Base-by-base conservation (phyloP, 2,329 filamentous ascomycete genomes). In the Pestalotiopsis sp. region DNA sequence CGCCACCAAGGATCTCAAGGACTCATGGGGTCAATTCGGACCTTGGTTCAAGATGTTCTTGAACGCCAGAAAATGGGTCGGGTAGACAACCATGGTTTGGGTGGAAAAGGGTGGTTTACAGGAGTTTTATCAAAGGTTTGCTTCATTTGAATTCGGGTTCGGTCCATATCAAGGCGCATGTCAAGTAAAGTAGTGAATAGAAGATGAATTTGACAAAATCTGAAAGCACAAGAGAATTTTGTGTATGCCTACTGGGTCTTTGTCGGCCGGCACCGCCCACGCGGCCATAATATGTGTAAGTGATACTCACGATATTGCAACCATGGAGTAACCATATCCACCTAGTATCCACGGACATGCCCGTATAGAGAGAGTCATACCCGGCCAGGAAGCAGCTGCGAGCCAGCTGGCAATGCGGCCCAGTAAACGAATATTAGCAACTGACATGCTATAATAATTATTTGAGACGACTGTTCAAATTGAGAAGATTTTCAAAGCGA, bases 31-130 rank as follows among this genome's bases (percentile, higher is more conserved):
- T 36, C 91, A 94, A 73, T 92, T 91, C 77, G 93, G 93, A 1
- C 94, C 95, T 23, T 97, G 94, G 94, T 85, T 92, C 71, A 87
- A 93, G 76, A 86, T 97, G 83, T 97, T 97, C 83, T 91, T 90
- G 83, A 97, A 93, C 77, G 94, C 93, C 5, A 91, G 95, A 79
- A 88, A 91, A 79, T 97, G 95, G 95, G 92, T 97, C 75, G 93
- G 93, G 66, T 89, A 67, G 36, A 31, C 4, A 14, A 62, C 14
- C 7, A 38, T n/a, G 31, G 12, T n/a, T 20, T n/a, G 6, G 27
- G 14, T 17, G 31, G 36, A 62, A 36, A 13, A 62, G 14, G 17
- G 9, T n/a, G 57, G 23, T 38, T 39, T 27, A 23, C 5, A 39
- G 31, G 31, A 27, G 59, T 39, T 38, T 23, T 41, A 39, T 27